phyloP scores from a whole-genome alignment of 441 rosid species.

The Erysimum pusillum region DNA sequence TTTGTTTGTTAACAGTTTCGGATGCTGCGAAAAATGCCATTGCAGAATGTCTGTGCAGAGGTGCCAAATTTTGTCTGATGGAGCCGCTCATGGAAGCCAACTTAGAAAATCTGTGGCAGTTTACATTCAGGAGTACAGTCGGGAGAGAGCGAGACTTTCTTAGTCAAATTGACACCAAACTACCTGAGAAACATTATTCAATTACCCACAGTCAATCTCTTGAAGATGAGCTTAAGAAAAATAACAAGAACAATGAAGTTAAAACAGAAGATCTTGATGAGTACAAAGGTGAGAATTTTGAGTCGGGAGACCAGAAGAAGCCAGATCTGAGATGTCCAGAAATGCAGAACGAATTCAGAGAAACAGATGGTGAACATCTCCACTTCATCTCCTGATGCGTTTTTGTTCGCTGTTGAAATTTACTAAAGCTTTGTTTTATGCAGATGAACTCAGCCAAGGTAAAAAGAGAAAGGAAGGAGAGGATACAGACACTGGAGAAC shows the following conservation, averaged over 20 bases:
- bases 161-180: neutral
- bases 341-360: slow-evolving; percentile 4
- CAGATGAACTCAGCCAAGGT: slow-evolving; percentile 1
- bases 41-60: neutral
- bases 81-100: neutral
- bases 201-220: neutral
- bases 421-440: neutral
- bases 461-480: slow-evolving; percentile 11
- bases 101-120: neutral
- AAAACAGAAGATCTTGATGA: neutral
- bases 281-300: neutral
- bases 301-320: slow-evolving; percentile 13
- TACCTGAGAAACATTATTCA: neutral
- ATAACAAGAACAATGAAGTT: neutral
- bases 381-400: slow-evolving; percentile 1
- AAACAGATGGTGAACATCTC: slow-evolving; percentile 25
- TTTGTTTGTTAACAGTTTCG: neutral
- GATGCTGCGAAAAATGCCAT: neutral
- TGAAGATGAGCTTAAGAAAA: neutral
- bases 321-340: neutral
- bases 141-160: neutral
- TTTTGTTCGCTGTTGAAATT: slow-evolving; percentile 18
- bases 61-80: neutral
- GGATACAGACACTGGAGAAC: neutral
- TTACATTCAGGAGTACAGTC: neutral